phyloP scores from a whole-genome alignment of 495 filamentous ascomycete species.

The Barbatosphaeria neglecta region DNA sequence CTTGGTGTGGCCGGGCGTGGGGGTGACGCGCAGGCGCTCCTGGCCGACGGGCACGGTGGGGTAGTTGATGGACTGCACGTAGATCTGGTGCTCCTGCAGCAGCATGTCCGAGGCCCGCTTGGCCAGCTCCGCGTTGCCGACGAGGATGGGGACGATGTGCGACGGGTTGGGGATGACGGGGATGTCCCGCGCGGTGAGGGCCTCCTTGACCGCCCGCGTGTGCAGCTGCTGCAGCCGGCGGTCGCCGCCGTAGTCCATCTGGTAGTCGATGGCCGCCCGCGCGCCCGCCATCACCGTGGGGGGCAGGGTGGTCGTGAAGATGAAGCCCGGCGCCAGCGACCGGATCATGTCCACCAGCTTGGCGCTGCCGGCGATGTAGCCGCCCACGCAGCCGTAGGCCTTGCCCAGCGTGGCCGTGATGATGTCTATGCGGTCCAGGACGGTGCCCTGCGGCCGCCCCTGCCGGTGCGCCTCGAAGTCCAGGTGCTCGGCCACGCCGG shows the following conservation, averaged over 20 bases:
- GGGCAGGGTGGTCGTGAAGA: conserved; percentile 94
- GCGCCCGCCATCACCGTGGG: conserved; percentile 97
- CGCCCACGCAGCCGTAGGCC: conserved; percentile 94
- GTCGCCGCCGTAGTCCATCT: conserved; percentile 68
- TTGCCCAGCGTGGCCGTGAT: conserved; percentile 96
- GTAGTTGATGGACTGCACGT: conserved; percentile 98
- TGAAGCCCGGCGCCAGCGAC: conserved; percentile 92
- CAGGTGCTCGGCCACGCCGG: conserved; percentile 92
- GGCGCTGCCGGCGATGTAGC: conserved; percentile 86
- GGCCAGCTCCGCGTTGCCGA: conserved; percentile 89
- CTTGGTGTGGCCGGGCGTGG: conserved; percentile 81
- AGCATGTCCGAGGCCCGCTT: conserved; percentile 82
- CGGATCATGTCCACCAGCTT: conserved; percentile 91
- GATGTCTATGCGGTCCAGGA: conserved; percentile 94
- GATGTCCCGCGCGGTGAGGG: conserved; percentile 64
- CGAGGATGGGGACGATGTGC: conserved; percentile 89
- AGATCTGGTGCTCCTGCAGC: conserved; percentile 78
- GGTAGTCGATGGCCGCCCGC: conserved; percentile 83
- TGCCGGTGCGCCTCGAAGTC: conserved; percentile 72
- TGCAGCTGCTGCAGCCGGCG: conserved; percentile 87
- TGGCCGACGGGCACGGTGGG: conserved; percentile 93
- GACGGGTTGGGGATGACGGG: conserved; percentile 98
- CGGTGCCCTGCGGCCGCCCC: conserved; percentile 63
- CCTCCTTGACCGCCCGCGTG: conserved; percentile 80
- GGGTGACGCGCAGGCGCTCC: conserved; percentile 89